Evolutionary conservation across 108 stramenopile genomes (phyloP).

Genomic region (Mayamaea pseudoterrestris): DNA sequence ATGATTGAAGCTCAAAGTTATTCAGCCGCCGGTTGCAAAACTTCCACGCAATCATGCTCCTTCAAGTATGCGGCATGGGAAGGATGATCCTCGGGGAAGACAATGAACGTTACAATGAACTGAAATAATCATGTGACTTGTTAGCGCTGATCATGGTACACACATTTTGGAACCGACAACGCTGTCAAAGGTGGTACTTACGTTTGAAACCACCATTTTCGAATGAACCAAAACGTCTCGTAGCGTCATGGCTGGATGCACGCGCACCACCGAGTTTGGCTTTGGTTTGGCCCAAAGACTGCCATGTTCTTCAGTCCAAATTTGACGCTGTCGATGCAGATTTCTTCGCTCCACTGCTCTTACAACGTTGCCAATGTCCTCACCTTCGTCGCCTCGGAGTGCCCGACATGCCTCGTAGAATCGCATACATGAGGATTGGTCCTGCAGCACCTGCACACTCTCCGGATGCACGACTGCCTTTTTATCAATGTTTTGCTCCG

Average conservation of each 20-base stretch:
- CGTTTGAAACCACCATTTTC: slow-evolving; percentile 70
- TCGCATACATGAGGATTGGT: slow-evolving; percentile 66
- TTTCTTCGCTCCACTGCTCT: slow-evolving; percentile 65
- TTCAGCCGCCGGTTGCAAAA: slow-evolving; percentile 37
- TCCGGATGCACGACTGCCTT: slow-evolving; percentile 64
- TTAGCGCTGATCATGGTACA: too few relatives aligned
- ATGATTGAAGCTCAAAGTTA: neutral
- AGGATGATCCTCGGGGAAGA: slow-evolving; percentile 80
- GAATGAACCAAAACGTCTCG: slow-evolving; percentile 40
- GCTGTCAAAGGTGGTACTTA: slow-evolving; percentile 8
- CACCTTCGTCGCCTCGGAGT: slow-evolving; percentile 80
- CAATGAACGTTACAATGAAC: slow-evolving; percentile 64
- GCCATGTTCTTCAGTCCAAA: slow-evolving; percentile 69
- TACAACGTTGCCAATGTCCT: slow-evolving; percentile 65
- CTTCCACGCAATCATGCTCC: slow-evolving; percentile 63
- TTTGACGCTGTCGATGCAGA: slow-evolving; percentile 63
- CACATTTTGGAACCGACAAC: too few relatives aligned
- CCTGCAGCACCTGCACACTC: slow-evolving; percentile 43
- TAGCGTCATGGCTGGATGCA: slow-evolving; percentile 72
- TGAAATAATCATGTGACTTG: too few relatives aligned
- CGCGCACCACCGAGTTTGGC: slow-evolving; percentile 53
- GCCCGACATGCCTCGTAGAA: slow-evolving; percentile 81
- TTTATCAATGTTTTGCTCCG: slow-evolving; percentile 1
- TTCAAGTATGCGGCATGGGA: slow-evolving; percentile 69
- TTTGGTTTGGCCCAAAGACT: slow-evolving; percentile 66